Evolutionary conservation across 225 moss, liverwort and hornwort species (phyloP).

Genomic region (Polytrichum commune): DNA sequence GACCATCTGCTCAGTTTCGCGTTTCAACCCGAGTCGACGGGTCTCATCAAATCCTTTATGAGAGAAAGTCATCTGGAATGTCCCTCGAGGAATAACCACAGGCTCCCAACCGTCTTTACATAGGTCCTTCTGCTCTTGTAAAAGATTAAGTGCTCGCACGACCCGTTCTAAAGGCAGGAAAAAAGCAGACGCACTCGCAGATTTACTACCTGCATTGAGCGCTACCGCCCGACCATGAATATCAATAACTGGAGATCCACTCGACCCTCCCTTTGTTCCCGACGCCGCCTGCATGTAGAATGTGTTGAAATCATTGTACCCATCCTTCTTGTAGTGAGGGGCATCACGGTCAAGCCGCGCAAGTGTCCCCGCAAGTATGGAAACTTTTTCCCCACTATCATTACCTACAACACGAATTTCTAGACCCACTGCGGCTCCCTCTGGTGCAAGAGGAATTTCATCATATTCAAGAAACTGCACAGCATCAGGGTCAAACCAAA

Average conservation of each 20-base stretch:
- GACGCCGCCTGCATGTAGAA: constrained; percentile 97
- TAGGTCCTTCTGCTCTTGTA: constrained; percentile 57
- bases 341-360: constrained; percentile 87
- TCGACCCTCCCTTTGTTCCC: constrained; percentile 88
- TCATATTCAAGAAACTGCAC: constrained; percentile 85
- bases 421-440: constrained; percentile 74
- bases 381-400: constrained; percentile 93
- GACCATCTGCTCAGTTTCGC: constrained; percentile 81
- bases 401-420: constrained; percentile 94
- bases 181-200: constrained; percentile 73
- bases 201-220: constrained; percentile 84
- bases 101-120: constrained; percentile 45
- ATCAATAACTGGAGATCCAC: constrained; percentile 89
- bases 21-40: constrained; percentile 62
- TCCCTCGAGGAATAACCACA: constrained; percentile 67
- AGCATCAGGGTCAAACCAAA: constrained; percentile 63
- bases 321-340: constrained; percentile 86
- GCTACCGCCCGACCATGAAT: constrained; percentile 76
- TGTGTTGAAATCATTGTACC: constrained; percentile 92
- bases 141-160: constrained; percentile 56
- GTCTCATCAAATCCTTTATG: constrained; percentile 93
- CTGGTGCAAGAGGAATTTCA: constrained; percentile 76
- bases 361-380: constrained; percentile 80
- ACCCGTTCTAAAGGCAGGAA: constrained; percentile 84
- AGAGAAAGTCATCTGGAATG: constrained; percentile 71